These are phyloP conservation scores for Podila clonocystis DNA, from an alignment of 192 early-diverging fungal genomes.

Conservation along the genomic window DNA sequence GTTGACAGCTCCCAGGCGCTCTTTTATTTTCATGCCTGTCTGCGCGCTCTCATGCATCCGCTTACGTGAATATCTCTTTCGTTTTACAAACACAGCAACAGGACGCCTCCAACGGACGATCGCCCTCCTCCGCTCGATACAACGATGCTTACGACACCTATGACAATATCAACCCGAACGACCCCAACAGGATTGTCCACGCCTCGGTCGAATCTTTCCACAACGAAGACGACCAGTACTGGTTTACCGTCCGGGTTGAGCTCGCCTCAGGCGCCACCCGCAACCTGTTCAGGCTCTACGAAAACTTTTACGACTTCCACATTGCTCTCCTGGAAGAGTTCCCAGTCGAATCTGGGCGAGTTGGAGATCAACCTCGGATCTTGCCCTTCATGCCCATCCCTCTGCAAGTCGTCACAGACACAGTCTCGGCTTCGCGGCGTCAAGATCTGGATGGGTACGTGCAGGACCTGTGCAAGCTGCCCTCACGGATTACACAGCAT, in stretches of 20 bases:
- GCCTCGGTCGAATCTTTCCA: conserved; percentile 77
- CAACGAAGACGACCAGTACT: conserved; percentile 74
- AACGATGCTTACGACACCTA: conserved; percentile 47
- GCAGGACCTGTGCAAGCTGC: conserved; percentile 68
- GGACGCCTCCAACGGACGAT: neutral
- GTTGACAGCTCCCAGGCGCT: too few species aligned
- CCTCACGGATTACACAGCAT: conserved; percentile 63
- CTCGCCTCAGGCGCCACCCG: conserved; percentile 65
- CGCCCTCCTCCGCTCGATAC: conserved; percentile 26
- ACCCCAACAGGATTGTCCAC: conserved; percentile 58
- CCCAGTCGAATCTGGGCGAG: conserved; percentile 71
- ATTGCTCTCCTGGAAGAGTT: conserved; percentile 74
- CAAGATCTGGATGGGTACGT: conserved; percentile 75
- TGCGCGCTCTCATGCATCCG: too few species aligned
- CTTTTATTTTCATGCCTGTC: too few species aligned
- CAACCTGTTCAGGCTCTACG: conserved; percentile 77
- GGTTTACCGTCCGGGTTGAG: conserved; percentile 73
- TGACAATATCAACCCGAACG: conserved; percentile 70
- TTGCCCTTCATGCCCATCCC: conserved; percentile 76
- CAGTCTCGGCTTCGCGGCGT: conserved; percentile 72
- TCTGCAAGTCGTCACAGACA: conserved; percentile 69
- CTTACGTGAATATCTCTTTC: neutral
- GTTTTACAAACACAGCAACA: neutral
- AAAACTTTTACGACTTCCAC: conserved; percentile 84
- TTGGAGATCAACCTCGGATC: conserved; percentile 59